phyloP scores from a whole-genome alignment of 2,329 filamentous ascomycete species.

The Sordariomycetes sp. region DNA sequence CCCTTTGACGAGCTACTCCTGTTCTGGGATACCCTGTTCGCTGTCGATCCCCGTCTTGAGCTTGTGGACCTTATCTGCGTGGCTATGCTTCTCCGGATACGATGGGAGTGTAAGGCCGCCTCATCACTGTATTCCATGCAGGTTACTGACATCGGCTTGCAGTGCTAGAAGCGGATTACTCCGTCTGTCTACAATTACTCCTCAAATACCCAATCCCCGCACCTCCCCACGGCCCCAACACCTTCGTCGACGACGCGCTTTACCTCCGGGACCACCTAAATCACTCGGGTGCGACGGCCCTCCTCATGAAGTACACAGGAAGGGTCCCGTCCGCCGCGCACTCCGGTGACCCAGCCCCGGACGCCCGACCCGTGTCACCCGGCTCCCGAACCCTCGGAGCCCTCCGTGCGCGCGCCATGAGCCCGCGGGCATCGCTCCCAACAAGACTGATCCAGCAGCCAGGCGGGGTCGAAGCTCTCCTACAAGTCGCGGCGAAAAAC shows the following conservation, averaged over 20 bases:
- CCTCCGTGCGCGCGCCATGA: slow-evolving; percentile 26
- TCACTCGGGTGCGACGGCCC: slow-evolving; percentile 43
- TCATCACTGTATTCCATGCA: not conserved
- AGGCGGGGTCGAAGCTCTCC: slow-evolving; percentile 52
- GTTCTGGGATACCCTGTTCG: slow-evolving; percentile 87
- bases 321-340: slow-evolving; percentile 25
- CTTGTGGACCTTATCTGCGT: slow-evolving; percentile 86
- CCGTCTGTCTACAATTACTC: slow-evolving; percentile 66
- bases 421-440: slow-evolving; percentile 28
- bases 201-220: slow-evolving; percentile 67
- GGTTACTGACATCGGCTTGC: slow-evolving; percentile 11
- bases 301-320: slow-evolving; percentile 61
- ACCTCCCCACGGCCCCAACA: slow-evolving; percentile 52
- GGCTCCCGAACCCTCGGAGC: slow-evolving; percentile 17
- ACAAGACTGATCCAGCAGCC: slow-evolving; percentile 39
- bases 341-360: slow-evolving; percentile 11
- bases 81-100: slow-evolving; percentile 81
- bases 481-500: slow-evolving; percentile 65
- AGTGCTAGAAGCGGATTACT: slow-evolving; percentile 84
- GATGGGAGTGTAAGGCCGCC: slow-evolving; percentile 64
- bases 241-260: slow-evolving; percentile 76
- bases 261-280: slow-evolving; percentile 56
- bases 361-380: slow-evolving; percentile 15
- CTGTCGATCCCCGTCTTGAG: slow-evolving; percentile 66
- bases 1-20: slow-evolving; percentile 71